Evolutionary conservation across 805 yeast genomes (phyloP).

Genomic region (Starmera dryadoides): DNA sequence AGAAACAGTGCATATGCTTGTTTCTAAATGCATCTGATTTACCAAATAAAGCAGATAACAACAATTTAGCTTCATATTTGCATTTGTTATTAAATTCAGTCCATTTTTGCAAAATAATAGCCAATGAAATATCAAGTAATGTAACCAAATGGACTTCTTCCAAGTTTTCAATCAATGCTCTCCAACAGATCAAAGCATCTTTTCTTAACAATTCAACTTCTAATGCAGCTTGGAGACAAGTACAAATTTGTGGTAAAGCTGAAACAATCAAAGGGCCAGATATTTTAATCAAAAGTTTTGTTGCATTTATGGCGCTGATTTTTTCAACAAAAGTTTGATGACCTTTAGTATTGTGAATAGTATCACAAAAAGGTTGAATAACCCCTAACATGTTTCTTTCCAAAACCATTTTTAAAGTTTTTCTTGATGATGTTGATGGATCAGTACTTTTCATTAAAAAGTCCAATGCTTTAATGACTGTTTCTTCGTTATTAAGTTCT

Average conservation of each 20-base stretch:
- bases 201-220: conserved; percentile 54
- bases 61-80: conserved; percentile 41
- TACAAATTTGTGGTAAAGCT: conserved; percentile 77
- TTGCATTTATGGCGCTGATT: conserved; percentile 63
- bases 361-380: conserved; percentile 72
- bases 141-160: conserved; percentile 51
- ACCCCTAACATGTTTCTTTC: conserved; percentile 63
- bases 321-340: conserved; percentile 67
- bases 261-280: conserved; percentile 49
- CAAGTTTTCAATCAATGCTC: conserved; percentile 48
- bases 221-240: conserved; percentile 76
- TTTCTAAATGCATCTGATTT: conserved; percentile 17
- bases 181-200: conserved; percentile 64
- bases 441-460: conserved; percentile 25
- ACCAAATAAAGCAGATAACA: conserved; percentile 33
- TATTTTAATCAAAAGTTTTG: conserved; percentile 55
- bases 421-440: conserved; percentile 15
- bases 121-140: conserved; percentile 65
- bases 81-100: conserved; percentile 39
- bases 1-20: conserved; percentile 43
- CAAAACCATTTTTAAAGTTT: conserved; percentile 32
- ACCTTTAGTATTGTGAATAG: conserved; percentile 68
- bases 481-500: conserved; percentile 23
- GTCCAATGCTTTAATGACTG: conserved; percentile 30
- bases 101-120: conserved; percentile 70